Evolutionary conservation across 352 stramenopile genomes (phyloP).

Genomic region (Blastocystis sp.): DNA sequence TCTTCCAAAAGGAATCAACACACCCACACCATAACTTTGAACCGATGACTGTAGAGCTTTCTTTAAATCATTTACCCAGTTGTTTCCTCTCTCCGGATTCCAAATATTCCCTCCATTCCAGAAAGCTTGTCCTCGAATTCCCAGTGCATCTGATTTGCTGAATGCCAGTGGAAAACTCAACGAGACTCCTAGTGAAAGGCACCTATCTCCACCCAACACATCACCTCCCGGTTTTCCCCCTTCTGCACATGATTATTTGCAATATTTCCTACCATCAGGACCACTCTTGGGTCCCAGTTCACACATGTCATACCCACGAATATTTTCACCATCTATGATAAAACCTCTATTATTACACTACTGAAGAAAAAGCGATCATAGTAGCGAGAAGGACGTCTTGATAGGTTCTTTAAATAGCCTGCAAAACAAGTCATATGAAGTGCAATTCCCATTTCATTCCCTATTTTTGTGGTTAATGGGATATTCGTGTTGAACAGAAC

Average conservation of each 20-base stretch:
- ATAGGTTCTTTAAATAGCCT: neutral
- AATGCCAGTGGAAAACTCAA: slow-evolving; percentile 11
- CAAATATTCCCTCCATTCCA: slow-evolving; percentile 30
- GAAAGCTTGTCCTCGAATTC: slow-evolving; percentile 46
- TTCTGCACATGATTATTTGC: neutral
- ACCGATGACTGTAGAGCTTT: neutral
- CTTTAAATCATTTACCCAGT: neutral
- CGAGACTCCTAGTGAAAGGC: neutral
- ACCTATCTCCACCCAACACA: slow-evolving; percentile 1
- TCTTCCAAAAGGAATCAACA: slow-evolving; percentile 38
- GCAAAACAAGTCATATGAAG: neutral
- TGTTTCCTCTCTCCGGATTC: neutral
- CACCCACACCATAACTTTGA: slow-evolving; percentile 11
- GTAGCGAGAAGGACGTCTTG: neutral
- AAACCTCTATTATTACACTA: neutral
- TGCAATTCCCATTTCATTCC: neutral
- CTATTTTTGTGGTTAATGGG: neutral
- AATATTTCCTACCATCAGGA: neutral
- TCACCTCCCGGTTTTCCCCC: slow-evolving; percentile 13
- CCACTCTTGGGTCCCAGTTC: neutral
- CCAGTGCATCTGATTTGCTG: neutral
- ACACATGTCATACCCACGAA: slow-evolving; percentile 19
- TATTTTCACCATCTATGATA: slow-evolving; percentile 21
- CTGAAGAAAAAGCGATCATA: slow-evolving; percentile 41
- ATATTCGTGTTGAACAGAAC: neutral